Percentiles rank a stretch among this genome's conserved stretches.
Evolutionary conservation across 352 stramenopile species (phyloP).

Genomic region (Elongisporangium anandrum): DNA sequence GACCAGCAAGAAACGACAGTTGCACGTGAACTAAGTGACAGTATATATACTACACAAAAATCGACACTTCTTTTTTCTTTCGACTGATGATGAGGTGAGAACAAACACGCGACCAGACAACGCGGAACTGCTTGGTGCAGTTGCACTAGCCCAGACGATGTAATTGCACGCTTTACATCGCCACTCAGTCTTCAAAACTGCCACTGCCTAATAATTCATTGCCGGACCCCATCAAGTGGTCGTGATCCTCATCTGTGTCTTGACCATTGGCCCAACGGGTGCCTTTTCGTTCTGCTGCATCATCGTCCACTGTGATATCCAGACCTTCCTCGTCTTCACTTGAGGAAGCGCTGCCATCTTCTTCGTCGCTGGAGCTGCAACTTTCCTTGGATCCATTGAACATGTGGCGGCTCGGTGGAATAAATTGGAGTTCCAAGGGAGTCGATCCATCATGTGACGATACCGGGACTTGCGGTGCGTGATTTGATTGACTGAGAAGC

Average conservation of each 20-base stretch:
- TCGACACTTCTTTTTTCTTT: constrained; percentile 14
- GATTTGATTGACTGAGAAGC: constrained; percentile 57
- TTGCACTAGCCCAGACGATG: constrained; percentile 1
- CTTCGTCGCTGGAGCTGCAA: constrained; percentile 57
- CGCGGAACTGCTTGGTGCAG: background rate
- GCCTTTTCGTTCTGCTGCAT: constrained; percentile 13
- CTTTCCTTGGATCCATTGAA: constrained; percentile 65
- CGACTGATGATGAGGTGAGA: too few relatives aligned
- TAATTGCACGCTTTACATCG: constrained; percentile 24
- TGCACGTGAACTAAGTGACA: background rate
- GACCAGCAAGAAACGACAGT: background rate
- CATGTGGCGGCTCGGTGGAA: constrained; percentile 66
- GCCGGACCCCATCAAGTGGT: constrained; percentile 71
- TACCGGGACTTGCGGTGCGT: constrained; percentile 13
- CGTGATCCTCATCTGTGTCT: constrained; percentile 48
- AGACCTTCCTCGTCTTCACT: constrained; percentile 39
- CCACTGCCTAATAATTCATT: constrained; percentile 62
- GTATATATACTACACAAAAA: constrained; percentile 20
- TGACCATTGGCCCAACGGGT: constrained; percentile 26
- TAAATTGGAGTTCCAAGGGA: constrained; percentile 58
- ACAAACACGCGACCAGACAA: constrained; percentile 1
- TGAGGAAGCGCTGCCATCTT: constrained; percentile 46
- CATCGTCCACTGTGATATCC: constrained; percentile 25
- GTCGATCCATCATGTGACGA: constrained; percentile 13
- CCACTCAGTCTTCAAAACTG: constrained; percentile 43